Evolutionary conservation across 352 stramenopile genomes (phyloP), one percentile per base, ranked within the genome.

Genomic region (Phytophthora fragariaefolia): DNA sequence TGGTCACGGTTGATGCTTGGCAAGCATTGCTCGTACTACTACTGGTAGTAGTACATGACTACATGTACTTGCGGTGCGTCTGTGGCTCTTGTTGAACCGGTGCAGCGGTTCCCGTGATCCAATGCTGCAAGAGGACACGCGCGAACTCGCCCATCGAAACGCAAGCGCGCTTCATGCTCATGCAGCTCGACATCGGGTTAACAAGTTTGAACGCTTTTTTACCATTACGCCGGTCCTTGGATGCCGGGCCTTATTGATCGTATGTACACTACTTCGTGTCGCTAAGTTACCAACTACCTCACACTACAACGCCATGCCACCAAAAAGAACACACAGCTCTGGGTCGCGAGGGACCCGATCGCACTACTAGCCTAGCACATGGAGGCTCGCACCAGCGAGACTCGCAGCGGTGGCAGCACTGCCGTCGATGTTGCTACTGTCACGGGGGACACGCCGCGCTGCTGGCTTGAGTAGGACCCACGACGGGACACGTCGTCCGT

Each of bases 361-460:
- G 5, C 28, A 40, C 12, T 24, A 38, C 26, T 51, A 50, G 45
- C 43, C 46, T 77, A 82, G 57, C 67, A 73, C 68, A 78, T 69
- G 48, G 74, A 82, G 6, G 74, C 69, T 63, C 74, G 74, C 6
- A 80, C 69, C 8, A 82, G 55, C 45, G 71, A 82, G n/a, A 82
- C 71, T 13, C 64, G 74, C n/a, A 82, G 65, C 38, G 74, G 71
- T 32, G 74, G 74, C 18, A 82, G 64, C 42, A 82, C 69, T 53
- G 71, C 60, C 23, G 71, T 69, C 6, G 74, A 72, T 13, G 61
- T 67, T 26, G 69, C 63, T 23, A 77, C 52, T 28, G 69, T 66
- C 27, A 81, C 66, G 40, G 69, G 69, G 5, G 73, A 71, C 45
- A 71, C 48, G 55, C 65, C 70, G 18, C 58, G 58, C 27, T 42